Percentiles rank a stretch among this genome's conserved stretches.
phyloP scores from a whole-genome alignment of 805 yeast genomes.

The Candida tallmaniae region DNA sequence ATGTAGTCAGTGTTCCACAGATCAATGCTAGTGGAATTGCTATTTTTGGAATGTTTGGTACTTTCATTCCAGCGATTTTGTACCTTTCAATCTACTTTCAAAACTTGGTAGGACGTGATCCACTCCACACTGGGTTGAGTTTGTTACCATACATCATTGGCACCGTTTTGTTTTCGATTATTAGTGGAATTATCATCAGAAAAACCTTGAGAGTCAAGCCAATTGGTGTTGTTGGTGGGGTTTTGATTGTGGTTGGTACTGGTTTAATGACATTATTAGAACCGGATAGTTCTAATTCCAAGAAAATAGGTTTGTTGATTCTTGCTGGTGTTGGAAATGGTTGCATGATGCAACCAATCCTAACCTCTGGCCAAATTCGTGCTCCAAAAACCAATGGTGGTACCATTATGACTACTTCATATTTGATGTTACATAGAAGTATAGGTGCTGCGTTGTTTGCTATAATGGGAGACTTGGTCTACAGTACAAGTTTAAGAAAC shows the following conservation, averaged over 20 bases:
- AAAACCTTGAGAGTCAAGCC: slow-evolving; percentile 40
- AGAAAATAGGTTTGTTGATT: slow-evolving; percentile 43
- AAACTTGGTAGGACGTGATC: slow-evolving; percentile 35
- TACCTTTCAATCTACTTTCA: slow-evolving; percentile 44
- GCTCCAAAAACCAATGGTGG: slow-evolving; percentile 52
- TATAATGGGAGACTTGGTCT: slow-evolving; percentile 9
- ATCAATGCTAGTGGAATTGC: slow-evolving; percentile 35
- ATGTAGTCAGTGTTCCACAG: slow-evolving; percentile 35
- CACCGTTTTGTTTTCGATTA: slow-evolving; percentile 31
- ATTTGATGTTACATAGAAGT: slow-evolving; percentile 40
- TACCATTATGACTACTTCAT: slow-evolving; percentile 44
- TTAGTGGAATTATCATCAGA: slow-evolving; percentile 35
- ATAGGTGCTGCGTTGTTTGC: slow-evolving; percentile 45
- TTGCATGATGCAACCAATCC: slow-evolving; percentile 40
- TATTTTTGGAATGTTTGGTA: slow-evolving; percentile 26
- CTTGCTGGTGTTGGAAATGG: slow-evolving; percentile 48
- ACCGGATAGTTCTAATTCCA: slow-evolving; percentile 28
- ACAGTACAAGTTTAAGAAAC: no score
- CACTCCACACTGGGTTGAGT: slow-evolving; percentile 44
- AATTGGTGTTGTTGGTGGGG: slow-evolving; percentile 25
- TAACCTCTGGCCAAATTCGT: slow-evolving; percentile 42
- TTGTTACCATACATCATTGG: slow-evolving; percentile 41
- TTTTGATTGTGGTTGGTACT: slow-evolving; percentile 32
- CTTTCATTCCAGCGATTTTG: slow-evolving; percentile 31
- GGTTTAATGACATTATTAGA: slow-evolving; percentile 43